These are phyloP conservation scores for Rutstroemia sp. DNA, from an alignment of 2,329 filamentous ascomycete genomes.

Conservation along the genomic window DNA sequence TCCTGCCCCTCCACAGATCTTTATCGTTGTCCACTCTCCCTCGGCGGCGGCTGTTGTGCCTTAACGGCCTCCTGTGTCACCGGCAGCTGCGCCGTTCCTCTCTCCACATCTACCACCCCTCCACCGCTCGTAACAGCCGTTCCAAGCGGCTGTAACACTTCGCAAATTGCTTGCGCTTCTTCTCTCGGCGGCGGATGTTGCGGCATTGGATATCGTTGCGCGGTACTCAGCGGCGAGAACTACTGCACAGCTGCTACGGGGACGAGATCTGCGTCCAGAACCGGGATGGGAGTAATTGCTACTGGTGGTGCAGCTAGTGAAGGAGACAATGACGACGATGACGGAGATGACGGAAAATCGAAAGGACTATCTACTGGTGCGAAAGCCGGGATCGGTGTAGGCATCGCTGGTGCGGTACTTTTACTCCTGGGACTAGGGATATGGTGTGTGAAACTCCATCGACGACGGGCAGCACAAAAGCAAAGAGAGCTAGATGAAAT, in stretches of 20 bases:
- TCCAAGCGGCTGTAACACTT: constrained; percentile 38
- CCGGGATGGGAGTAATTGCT: constrained; percentile 13
- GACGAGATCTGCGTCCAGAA: constrained; percentile 23
- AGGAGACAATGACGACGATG: constrained; percentile 16
- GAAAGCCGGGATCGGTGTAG: constrained; percentile 50
- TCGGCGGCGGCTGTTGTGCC: constrained; percentile 38
- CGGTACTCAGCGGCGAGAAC: constrained; percentile 30
- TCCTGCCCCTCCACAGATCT: constrained; percentile 25
- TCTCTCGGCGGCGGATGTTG: constrained; percentile 44
- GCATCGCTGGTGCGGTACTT: constrained; percentile 38
- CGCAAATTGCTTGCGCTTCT: constrained; percentile 36
- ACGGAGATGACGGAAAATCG: constrained; percentile 16
- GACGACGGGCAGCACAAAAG: constrained; percentile 18
- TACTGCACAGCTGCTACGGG: constrained; percentile 33
- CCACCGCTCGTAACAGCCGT: constrained; percentile 24
- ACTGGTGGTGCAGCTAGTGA: constrained; percentile 20
- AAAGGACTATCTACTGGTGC: constrained; percentile 39
- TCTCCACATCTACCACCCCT: constrained; percentile 16
- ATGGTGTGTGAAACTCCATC: constrained; percentile 41
- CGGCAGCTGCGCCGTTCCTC: constrained; percentile 11
- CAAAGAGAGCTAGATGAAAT: neutral
- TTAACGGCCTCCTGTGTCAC: constrained; percentile 38
- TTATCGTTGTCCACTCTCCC: constrained; percentile 29
- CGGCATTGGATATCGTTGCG: constrained; percentile 37
- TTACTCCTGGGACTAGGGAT: constrained; percentile 36